A percentile compares a stretch with the other conserved stretches of the same genome.
Conservation (phyloP, 805 yeast species). For the Wickerhamomyces canadensis region DNA sequence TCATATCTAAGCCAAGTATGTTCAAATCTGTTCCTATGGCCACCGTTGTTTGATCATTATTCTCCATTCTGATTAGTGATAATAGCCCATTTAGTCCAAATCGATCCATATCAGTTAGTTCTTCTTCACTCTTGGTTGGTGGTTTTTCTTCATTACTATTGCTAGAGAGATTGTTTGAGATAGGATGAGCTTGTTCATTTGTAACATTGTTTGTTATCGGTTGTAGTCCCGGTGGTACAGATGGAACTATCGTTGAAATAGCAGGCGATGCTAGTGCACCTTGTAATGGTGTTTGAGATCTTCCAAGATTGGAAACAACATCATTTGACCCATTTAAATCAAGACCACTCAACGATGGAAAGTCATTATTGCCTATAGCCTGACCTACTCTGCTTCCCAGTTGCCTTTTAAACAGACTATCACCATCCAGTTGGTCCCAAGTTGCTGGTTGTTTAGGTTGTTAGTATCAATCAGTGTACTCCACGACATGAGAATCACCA, state of each 20-base stretch:
- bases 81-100: constrained; percentile 66
- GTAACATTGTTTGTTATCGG: constrained; percentile 5
- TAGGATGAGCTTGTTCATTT: too few species aligned
- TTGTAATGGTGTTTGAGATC: constrained; percentile 13
- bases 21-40: constrained; percentile 74
- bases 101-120: constrained; percentile 43
- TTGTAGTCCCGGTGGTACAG: constrained; percentile 5
- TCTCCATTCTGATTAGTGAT: constrained; percentile 55
- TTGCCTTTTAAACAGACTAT: constrained; percentile 5
- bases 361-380: not conserved
- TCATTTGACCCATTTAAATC: not conserved
- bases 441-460: constrained; percentile 2
- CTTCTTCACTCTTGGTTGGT: constrained; percentile 16
- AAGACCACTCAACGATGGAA: constrained; percentile 1
- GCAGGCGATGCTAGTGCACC: constrained; percentile 11
- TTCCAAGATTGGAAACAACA: constrained; percentile 5
- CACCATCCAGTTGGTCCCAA: constrained; percentile 14
- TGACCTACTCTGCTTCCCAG: constrained; percentile 2
- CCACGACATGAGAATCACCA: too few species aligned
- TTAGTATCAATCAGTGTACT: not conserved
- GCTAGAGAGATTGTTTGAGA: too few species aligned
- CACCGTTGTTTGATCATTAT: constrained; percentile 54
- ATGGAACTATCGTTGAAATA: constrained; percentile 3
- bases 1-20: constrained; percentile 58
- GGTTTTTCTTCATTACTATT: constrained; percentile 1